Base-by-base conservation (phyloP, 2,329 filamentous ascomycete species). In the Xylariaceae sp. region DNA sequence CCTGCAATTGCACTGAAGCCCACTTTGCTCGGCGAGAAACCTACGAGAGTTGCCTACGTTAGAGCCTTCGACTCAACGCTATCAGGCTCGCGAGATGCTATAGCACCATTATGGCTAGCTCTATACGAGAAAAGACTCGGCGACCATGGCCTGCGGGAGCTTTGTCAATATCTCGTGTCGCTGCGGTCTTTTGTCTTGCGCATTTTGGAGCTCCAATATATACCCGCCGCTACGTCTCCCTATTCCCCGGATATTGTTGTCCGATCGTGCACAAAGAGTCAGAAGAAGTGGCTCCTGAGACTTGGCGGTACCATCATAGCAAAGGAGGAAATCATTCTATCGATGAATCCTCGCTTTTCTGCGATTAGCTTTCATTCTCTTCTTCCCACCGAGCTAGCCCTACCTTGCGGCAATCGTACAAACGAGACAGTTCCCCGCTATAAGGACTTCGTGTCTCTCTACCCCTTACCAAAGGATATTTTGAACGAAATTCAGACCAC, bases 1-100 rank as follows among this genome's bases (percentile, higher is more conserved):
- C 39, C 49, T 3, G 49, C 45, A n/a, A 46, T 51, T 56, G 59
- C 54, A 12, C 39, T 61, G 14, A 62, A 62, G 40, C 55, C 52
- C 12, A 43, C 39, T 17, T 46, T 37, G 11, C 28, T 58, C 3
- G 51, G 55, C 29, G 44, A 16, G 23, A 44, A 49, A 33, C 31
- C 24, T 16, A 46, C n/a, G 29, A 49, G 36, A 40, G 46, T 62
- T 5, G 41, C 51, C 9, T 53, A 56, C 23, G 44, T 49, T 17
- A 39, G 59, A 33, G 51, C 51, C n/a, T 53, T 40, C 1, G 59
- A 62, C 29, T 49, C 41, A 6, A 59, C 56, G 3, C 33, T 59
- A 9, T 48, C 56, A 9, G 59, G 59, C 4, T 62, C 59, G 1
- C 56, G 56, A 34, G 59, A 59, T 37, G 59, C 56, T 11, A 36